Conservation (phyloP, 345 rosid species). For the Camelina neglecta region DNA sequence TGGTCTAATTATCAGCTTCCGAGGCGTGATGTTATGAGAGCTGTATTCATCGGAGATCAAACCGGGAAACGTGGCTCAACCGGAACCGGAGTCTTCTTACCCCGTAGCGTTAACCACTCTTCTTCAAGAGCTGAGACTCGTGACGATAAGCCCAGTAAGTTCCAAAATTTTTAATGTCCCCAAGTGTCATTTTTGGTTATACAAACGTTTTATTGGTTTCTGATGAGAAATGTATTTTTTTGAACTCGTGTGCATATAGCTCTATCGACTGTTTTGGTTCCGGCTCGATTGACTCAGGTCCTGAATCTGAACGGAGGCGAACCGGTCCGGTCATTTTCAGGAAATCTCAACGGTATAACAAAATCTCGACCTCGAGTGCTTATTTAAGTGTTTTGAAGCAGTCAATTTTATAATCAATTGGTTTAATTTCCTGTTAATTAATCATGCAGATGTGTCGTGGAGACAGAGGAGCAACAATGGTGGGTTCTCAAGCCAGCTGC, state of each 20-base stretch:
- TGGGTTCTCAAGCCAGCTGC: constrained; percentile 24
- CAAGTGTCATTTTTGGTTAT: neutral
- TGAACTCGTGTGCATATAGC: neutral
- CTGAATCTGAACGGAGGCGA: constrained; percentile 64
- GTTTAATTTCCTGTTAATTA: neutral
- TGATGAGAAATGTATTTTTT: neutral
- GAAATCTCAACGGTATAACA: constrained; percentile 14
- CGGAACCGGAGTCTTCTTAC: constrained; percentile 93
- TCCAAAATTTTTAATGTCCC: neutral
- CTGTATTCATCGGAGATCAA: constrained; percentile 58
- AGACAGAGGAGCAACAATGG: constrained; percentile 29
- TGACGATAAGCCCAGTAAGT: constrained; percentile 64
- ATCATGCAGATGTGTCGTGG: constrained; percentile 29
- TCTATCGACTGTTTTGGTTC: constrained; percentile 68
- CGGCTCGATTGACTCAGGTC: constrained; percentile 80
- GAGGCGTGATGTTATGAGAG: constrained; percentile 52
- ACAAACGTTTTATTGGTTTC: neutral
- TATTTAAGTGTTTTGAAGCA: neutral
- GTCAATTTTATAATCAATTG: neutral
- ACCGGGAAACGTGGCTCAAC: constrained; percentile 59
- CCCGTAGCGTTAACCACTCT: constrained; percentile 52
- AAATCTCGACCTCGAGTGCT: neutral
- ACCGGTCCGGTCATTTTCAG: constrained; percentile 39
- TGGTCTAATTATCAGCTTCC: constrained; percentile 54
- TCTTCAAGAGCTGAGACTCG: constrained; percentile 45